These are phyloP conservation scores for Sabuloglossum arenarium DNA, from an alignment of 495 filamentous ascomycete genomes.

Conservation along the genomic window DNA sequence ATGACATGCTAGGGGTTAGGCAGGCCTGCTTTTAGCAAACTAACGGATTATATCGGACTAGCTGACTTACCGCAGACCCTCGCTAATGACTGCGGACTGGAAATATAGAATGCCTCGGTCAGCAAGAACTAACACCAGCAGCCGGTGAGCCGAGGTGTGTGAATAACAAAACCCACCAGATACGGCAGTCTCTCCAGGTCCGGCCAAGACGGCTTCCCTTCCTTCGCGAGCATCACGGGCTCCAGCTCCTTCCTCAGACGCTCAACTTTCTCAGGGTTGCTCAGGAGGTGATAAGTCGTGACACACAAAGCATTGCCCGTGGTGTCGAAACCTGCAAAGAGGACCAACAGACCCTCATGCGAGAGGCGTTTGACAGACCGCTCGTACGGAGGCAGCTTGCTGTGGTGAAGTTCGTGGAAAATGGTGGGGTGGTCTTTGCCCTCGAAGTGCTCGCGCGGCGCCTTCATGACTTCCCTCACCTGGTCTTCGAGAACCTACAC, in stretches of 20 bases:
- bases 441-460: slow-evolving; percentile 2
- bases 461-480: not conserved
- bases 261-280: slow-evolving; percentile 15
- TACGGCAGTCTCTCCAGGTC: slow-evolving; percentile 20
- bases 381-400: slow-evolving; percentile 21
- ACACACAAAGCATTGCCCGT: slow-evolving; percentile 20
- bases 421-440: slow-evolving; percentile 16
- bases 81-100: not conserved
- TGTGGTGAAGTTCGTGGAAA: slow-evolving; percentile 22
- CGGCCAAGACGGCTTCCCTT: slow-evolving; percentile 11
- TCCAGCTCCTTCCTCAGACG: slow-evolving; percentile 16
- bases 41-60: not conserved
- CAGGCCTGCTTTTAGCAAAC: not conserved
- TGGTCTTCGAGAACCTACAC: not conserved
- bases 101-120: not conserved
- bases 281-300: slow-evolving; percentile 22
- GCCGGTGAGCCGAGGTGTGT: not conserved
- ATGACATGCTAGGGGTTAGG: not conserved
- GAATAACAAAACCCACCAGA: slow-evolving; percentile 10
- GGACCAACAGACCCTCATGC: slow-evolving; percentile 22
- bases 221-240: slow-evolving; percentile 5
- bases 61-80: slow-evolving; percentile 9
- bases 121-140: not conserved
- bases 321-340: slow-evolving; percentile 27
- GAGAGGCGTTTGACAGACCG: slow-evolving; percentile 16